Evolutionary conservation across 257 asterid genomes (phyloP).

Genomic region (Fraxinus anomala): DNA sequence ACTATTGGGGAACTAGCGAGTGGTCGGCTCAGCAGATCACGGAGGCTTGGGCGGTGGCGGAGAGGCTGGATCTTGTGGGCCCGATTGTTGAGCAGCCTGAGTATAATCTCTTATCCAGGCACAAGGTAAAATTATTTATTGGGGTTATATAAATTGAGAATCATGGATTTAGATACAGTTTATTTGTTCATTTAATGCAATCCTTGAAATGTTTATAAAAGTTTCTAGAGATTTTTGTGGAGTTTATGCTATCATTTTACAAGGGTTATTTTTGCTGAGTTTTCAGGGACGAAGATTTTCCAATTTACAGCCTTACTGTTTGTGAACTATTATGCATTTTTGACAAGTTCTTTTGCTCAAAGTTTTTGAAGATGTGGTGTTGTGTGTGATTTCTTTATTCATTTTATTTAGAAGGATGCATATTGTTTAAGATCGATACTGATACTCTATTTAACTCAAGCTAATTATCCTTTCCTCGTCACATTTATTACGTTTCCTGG

Average conservation of each 20-base stretch:
- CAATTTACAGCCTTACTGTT: neutral
- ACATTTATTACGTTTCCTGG: too few relatives aligned
- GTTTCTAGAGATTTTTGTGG: neutral
- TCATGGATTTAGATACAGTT: neutral
- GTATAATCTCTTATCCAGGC: constrained; percentile 82
- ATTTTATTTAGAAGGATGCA: too few relatives aligned
- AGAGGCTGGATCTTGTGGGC: constrained; percentile 86
- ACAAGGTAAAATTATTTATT: constrained; percentile 54
- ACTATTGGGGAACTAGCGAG: constrained; percentile 98
- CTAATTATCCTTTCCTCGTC: too few relatives aligned
- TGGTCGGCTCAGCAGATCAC: constrained; percentile 99
- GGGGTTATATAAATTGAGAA: neutral
- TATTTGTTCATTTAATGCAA: neutral
- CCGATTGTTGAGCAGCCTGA: constrained; percentile 98
- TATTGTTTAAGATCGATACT: too few relatives aligned
- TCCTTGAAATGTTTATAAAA: too few relatives aligned
- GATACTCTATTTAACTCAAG: too few relatives aligned
- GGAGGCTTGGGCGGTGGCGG: constrained; percentile 93
- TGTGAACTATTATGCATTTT: neutral
- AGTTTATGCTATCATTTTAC: neutral
- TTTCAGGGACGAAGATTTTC: neutral
- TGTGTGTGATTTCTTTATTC: too few relatives aligned
- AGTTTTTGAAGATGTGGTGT: too few relatives aligned
- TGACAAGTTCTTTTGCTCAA: neutral
- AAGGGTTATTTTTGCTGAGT: neutral